Conservation (phyloP, 2,329 filamentous ascomycete species). For the Capronia coronata region DNA sequence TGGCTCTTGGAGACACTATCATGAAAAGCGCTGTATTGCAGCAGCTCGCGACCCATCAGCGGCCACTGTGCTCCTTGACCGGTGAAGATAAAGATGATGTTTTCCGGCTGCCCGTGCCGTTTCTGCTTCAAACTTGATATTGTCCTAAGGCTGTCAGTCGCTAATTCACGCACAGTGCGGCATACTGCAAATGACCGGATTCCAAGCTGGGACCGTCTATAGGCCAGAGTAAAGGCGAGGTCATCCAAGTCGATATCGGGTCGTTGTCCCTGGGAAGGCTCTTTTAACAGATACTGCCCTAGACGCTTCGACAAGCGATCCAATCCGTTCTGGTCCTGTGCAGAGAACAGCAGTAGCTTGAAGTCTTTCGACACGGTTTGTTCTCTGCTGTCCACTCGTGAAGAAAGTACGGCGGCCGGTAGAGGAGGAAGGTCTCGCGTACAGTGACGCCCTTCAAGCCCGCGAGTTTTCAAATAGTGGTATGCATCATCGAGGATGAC, state of each 20-base stretch:
- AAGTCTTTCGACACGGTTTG: too few species aligned
- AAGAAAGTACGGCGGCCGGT: conserved; percentile 6
- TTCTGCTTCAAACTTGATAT: not conserved
- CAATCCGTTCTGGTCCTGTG: not conserved
- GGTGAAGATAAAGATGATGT: conserved; percentile 16
- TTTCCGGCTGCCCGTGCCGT: not conserved
- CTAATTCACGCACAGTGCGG: too few species aligned
- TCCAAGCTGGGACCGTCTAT: conserved; percentile 6
- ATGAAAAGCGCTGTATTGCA: not conserved
- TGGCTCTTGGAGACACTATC: conserved; percentile 12
- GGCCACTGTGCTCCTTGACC: conserved; percentile 27
- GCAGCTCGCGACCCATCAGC: conserved; percentile 21
- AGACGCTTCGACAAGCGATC: not conserved
- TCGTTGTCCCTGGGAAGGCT: too few species aligned
- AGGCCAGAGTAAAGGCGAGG: conserved; percentile 13
- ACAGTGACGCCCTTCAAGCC: conserved; percentile 3
- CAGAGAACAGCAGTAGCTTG: too few species aligned
- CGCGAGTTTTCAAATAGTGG: not conserved
- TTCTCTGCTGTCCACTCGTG: not conserved
- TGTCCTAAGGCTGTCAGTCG: not conserved
- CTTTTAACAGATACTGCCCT: too few species aligned
- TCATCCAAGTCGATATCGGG: not conserved
- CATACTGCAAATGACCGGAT: conserved; percentile 2
- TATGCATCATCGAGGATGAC: conserved; percentile 20
- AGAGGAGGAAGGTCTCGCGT: conserved; percentile 6